Evolutionary conservation across 805 yeast species (phyloP).

Genomic region (Saturnispora silvae): DNA sequence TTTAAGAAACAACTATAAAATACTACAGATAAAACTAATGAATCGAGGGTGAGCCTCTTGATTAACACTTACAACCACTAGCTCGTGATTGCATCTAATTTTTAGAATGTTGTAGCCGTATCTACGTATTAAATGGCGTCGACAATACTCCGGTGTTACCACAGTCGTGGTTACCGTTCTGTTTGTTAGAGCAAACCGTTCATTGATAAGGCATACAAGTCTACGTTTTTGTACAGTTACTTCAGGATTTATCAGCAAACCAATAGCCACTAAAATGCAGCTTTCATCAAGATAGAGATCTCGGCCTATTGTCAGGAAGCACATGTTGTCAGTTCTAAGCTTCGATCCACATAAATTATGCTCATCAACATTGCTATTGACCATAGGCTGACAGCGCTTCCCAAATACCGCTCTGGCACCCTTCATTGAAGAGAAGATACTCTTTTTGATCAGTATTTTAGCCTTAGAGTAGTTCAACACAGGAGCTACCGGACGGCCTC

Average conservation of each 20-base stretch:
- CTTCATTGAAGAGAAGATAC: no score
- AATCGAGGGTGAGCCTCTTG: background rate
- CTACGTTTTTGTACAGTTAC: no score
- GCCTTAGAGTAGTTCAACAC: background rate
- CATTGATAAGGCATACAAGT: no score
- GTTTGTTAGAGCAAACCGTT: background rate
- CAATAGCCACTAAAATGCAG: background rate
- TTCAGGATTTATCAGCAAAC: no score
- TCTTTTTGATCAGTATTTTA: no score
- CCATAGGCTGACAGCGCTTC: no score
- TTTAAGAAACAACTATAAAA: no score
- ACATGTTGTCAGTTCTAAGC: background rate
- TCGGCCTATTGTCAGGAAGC: background rate
- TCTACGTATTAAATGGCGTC: background rate
- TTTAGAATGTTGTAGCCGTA: background rate
- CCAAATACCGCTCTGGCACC: no score
- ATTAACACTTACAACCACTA: background rate
- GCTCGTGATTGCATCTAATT: background rate
- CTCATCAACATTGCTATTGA: no score
- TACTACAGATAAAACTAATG: background rate
- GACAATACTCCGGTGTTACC: background rate
- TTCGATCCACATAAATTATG: no score
- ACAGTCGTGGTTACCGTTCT: background rate
- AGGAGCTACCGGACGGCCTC: conserved; percentile 1
- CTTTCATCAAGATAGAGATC: background rate